Conservation (phyloP, 2,329 filamentous ascomycete genomes). For the Pezicula radicicola region DNA sequence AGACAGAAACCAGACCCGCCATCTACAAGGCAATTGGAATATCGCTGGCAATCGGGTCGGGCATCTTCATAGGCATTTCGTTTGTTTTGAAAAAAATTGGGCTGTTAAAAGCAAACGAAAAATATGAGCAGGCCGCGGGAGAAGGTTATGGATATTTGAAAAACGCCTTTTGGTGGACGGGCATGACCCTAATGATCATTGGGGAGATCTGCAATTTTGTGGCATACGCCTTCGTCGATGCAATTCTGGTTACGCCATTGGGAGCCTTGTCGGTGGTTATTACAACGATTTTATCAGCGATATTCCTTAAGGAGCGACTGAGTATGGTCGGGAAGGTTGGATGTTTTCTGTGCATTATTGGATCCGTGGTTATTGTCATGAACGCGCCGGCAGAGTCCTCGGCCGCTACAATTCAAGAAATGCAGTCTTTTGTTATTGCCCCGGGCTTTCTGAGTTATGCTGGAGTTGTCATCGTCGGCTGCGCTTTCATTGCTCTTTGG, state of each 20-base stretch:
- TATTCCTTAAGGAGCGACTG: conserved; percentile 92
- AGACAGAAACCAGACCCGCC: conserved; percentile 19
- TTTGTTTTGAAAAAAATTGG: conserved; percentile 96
- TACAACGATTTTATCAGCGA: conserved; percentile 84
- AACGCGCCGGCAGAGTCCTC: conserved; percentile 87
- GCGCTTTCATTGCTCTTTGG: conserved; percentile 71
- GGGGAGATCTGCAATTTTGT: conserved; percentile 97
- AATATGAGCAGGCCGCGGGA: conserved; percentile 93
- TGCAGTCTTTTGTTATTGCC: conserved; percentile 82
- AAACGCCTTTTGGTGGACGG: conserved; percentile 91
- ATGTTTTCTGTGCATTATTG: conserved; percentile 92
- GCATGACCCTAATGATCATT: conserved; percentile 95
- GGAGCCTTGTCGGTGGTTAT: conserved; percentile 91
- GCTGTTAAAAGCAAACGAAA: conserved; percentile 86
- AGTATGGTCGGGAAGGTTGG: conserved; percentile 96
- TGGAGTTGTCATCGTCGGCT: conserved; percentile 76
- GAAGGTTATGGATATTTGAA: conserved; percentile 98
- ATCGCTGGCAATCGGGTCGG: conserved; percentile 78
- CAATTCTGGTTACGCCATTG: conserved; percentile 89
- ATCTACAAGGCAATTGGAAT: conserved; percentile 86
- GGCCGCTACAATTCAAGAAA: conserved; percentile 83
- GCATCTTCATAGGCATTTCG: conserved; percentile 88
- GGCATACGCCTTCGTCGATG: conserved; percentile 94
- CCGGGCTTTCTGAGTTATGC: conserved; percentile 85
- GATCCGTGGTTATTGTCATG: conserved; percentile 89